Conservation (phyloP, 2,329 filamentous ascomycete species). For the Epichloe gansuensis region DNA sequence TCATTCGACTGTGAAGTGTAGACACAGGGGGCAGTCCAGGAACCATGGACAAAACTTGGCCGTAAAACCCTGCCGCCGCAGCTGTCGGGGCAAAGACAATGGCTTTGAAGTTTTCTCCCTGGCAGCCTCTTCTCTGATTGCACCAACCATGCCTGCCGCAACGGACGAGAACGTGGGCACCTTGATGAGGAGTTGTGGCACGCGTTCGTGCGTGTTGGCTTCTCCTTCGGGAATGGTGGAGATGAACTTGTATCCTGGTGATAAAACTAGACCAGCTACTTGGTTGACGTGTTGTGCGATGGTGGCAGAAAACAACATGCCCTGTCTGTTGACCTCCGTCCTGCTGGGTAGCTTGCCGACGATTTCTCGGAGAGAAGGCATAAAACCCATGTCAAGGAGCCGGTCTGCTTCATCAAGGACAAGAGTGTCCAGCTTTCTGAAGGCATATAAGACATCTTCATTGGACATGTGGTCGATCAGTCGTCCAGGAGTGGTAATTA, state of each 20-base stretch:
- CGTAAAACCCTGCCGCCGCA: slow-evolving; percentile 38
- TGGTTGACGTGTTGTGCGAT: slow-evolving; percentile 69
- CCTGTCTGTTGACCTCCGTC: slow-evolving; percentile 46
- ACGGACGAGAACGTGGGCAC: slow-evolving; percentile 62
- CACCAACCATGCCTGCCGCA: slow-evolving; percentile 43
- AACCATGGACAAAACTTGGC: slow-evolving; percentile 28
- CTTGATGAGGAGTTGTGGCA: slow-evolving; percentile 59
- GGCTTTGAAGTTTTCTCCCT: slow-evolving; percentile 56
- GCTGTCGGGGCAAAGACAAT: slow-evolving; percentile 67
- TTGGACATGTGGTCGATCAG: slow-evolving; percentile 68
- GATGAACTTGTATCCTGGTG: slow-evolving; percentile 64
- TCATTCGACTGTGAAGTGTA: slow-evolving; percentile 38
- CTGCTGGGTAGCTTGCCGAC: slow-evolving; percentile 57
- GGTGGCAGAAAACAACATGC: slow-evolving; percentile 78
- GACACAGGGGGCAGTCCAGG: slow-evolving; percentile 30
- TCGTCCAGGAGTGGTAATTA: slow-evolving; percentile 72
- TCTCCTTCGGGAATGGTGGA: slow-evolving; percentile 69
- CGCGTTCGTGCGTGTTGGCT: slow-evolving; percentile 60
- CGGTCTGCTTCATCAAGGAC: slow-evolving; percentile 78
- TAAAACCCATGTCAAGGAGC: slow-evolving; percentile 74
- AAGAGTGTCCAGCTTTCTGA: slow-evolving; percentile 60
- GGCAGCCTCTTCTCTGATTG: slow-evolving; percentile 35
- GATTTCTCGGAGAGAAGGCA: slow-evolving; percentile 67
- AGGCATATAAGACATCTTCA: slow-evolving; percentile 53
- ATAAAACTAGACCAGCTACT: slow-evolving; percentile 57